Evolutionary conservation across 805 yeast genomes (phyloP).

Genomic region (Candida ponderosae): DNA sequence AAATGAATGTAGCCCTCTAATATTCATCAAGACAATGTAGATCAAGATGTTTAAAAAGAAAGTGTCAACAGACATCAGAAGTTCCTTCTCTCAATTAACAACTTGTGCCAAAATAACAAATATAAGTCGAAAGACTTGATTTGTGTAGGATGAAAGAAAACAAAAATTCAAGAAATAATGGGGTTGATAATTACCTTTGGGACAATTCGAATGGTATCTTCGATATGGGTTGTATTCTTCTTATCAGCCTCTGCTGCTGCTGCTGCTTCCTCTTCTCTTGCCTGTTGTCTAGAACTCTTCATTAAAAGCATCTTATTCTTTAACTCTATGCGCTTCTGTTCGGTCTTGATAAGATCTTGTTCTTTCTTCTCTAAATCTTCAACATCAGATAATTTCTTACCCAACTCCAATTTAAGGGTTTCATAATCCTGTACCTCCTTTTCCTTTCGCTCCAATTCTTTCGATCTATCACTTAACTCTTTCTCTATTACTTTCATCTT

Average conservation of each 20-base stretch:
- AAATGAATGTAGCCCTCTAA: conserved; percentile 13
- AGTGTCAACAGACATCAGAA: too few species aligned
- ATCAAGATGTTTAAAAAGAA: too few species aligned
- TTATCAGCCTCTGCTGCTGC: conserved; percentile 1
- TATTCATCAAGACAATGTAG: conserved; percentile 2
- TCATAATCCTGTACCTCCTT: too few species aligned
- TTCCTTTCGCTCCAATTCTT: too few species aligned
- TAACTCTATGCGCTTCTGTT: conserved; percentile 4
- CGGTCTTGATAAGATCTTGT: conserved; percentile 2
- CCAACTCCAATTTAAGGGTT: too few species aligned
- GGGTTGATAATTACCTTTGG: conserved; percentile 17
- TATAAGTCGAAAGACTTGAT: neutral
- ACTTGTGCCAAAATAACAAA: neutral
- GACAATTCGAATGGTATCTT: conserved; percentile 16
- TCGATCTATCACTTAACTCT: too few species aligned
- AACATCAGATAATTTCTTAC: neutral
- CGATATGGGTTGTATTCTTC: neutral
- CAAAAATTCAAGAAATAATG: neutral
- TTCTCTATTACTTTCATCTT: too few species aligned
- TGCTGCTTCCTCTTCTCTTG: neutral
- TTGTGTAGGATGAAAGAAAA: neutral
- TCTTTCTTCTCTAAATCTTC: conserved; percentile 6
- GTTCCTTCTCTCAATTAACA: neutral
- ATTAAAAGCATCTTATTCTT: conserved; percentile 2
- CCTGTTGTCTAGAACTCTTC: conserved; percentile 2